These are phyloP conservation scores for Sanguinoderma infundibulare DNA, from an alignment of 1,284 basidiomycete species.

Conservation along the genomic window DNA sequence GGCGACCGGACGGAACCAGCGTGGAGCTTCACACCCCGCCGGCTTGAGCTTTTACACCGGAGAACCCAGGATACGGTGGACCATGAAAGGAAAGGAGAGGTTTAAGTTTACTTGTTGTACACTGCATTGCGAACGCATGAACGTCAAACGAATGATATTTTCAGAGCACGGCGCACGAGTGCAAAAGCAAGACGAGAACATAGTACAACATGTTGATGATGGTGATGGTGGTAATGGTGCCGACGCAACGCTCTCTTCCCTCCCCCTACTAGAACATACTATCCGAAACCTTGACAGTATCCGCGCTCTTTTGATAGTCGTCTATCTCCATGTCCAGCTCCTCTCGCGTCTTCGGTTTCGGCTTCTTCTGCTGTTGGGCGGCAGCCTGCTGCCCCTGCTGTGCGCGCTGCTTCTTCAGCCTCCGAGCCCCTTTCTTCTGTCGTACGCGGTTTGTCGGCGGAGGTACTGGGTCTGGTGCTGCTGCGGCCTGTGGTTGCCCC, in stretches of 20 bases:
- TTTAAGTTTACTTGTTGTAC: background rate
- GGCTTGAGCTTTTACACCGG: background rate
- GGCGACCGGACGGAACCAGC: conserved; percentile 34
- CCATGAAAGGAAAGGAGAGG: no score
- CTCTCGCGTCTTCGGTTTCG: conserved; percentile 39
- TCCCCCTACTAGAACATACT: background rate
- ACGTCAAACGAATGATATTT: background rate
- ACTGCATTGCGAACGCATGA: background rate
- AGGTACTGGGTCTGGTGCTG: conserved; percentile 11
- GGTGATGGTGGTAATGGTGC: background rate
- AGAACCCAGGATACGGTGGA: background rate
- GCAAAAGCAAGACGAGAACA: conserved; percentile 2
- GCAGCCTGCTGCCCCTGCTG: conserved; percentile 17
- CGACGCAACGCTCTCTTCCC: background rate
- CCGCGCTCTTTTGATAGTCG: conserved; percentile 54
- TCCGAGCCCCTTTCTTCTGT: conserved; percentile 67
- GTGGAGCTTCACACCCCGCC: background rate
- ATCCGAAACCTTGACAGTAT: background rate
- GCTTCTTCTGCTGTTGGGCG: background rate
- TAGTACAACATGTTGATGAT: background rate
- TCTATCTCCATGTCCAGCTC: conserved; percentile 77
- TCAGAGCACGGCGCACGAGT: background rate
- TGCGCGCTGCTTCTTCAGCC: conserved; percentile 55
- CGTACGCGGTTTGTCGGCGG: conserved; percentile 38
- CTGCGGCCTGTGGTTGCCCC: background rate